Conservation (phyloP, 176 grass and related monocot species). For the Juncus effusus region DNA sequence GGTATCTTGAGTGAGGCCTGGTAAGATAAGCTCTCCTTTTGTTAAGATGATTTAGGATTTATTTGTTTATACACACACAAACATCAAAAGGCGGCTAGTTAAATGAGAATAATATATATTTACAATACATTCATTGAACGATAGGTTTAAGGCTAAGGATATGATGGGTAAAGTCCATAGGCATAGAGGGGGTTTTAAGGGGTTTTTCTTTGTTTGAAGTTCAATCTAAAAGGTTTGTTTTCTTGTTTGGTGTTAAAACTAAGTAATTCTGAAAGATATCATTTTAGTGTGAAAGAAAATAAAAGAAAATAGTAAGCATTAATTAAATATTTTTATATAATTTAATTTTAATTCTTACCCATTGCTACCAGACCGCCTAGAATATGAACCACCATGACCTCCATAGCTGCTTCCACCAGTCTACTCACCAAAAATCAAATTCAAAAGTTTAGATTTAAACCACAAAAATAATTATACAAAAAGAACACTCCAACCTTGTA, state of each 20-base stretch:
- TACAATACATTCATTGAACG: slow-evolving; percentile 3
- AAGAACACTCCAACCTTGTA: background rate
- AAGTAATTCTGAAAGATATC: background rate
- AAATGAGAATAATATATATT: background rate
- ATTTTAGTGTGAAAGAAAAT: background rate
- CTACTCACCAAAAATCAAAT: slow-evolving; percentile 27
- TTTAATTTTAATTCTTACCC: slow-evolving; percentile 52
- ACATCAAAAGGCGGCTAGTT: slow-evolving; percentile 7
- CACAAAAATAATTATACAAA: slow-evolving; percentile 24
- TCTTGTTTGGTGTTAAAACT: no score
- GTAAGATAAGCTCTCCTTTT: slow-evolving; percentile 22
- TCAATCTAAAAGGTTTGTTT: background rate
- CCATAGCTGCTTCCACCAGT: slow-evolving; percentile 70
- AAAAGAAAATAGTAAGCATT: background rate
- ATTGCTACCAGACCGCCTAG: slow-evolving; percentile 52
- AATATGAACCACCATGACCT: slow-evolving; percentile 54
- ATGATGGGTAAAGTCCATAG: background rate
- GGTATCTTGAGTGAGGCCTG: slow-evolving; percentile 31
- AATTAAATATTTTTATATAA: slow-evolving; percentile 5
- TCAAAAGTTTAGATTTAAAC: slow-evolving; percentile 28
- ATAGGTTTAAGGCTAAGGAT: slow-evolving; percentile 6
- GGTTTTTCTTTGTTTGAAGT: background rate
- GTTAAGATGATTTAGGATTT: slow-evolving; percentile 31
- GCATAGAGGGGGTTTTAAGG: background rate
- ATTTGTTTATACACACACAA: slow-evolving; percentile 10